A percentile compares a stretch with the other conserved stretches of the same genome.
Evolutionary conservation across 768 basidiomycete species (phyloP).

Genomic region (Chlorophyllum brunneum): DNA sequence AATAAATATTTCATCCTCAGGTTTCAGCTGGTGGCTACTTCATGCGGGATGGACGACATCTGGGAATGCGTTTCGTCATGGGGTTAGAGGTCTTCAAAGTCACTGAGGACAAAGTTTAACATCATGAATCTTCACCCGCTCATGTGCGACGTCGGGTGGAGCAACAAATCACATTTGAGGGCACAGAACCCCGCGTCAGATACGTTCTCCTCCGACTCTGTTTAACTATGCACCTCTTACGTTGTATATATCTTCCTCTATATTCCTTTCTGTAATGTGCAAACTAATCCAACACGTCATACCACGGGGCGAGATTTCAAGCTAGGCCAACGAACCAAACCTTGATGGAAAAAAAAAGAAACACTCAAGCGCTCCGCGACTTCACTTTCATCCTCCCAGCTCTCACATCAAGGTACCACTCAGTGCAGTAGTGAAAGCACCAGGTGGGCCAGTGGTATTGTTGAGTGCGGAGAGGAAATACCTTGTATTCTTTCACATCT

Average conservation of each 20-base stretch:
- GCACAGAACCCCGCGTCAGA: conserved; percentile 53
- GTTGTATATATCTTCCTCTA: conserved; percentile 55
- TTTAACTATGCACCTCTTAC: conserved; percentile 1
- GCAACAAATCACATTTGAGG: conserved; percentile 60
- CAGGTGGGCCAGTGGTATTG: too few relatives aligned
- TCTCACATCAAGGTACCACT: too few relatives aligned
- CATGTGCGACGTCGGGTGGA: conserved; percentile 78
- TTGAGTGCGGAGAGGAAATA: too few relatives aligned
- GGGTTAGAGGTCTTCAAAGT: conserved; percentile 65
- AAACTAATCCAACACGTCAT: conserved; percentile 69
- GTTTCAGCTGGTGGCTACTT: conserved; percentile 20
- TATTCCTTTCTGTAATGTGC: conserved; percentile 71
- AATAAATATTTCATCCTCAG: conserved; percentile 21
- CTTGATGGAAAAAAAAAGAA: conserved; percentile 5
- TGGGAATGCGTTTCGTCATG: conserved; percentile 17
- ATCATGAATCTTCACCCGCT: conserved; percentile 64
- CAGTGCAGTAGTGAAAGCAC: too few relatives aligned
- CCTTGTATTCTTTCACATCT: neutral
- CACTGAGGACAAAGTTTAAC: conserved; percentile 71
- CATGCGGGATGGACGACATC: conserved; percentile 20
- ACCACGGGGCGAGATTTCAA: conserved; percentile 54
- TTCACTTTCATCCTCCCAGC: conserved; percentile 24
- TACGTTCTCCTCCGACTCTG: conserved; percentile 26
- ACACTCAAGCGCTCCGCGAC: conserved; percentile 19
- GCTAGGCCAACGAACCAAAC: conserved; percentile 1